Evolutionary conservation across 2,329 filamentous ascomycete species (phyloP), one percentile per base, ranked within the genome.

Genomic region (Aureobasidium pullulans): DNA sequence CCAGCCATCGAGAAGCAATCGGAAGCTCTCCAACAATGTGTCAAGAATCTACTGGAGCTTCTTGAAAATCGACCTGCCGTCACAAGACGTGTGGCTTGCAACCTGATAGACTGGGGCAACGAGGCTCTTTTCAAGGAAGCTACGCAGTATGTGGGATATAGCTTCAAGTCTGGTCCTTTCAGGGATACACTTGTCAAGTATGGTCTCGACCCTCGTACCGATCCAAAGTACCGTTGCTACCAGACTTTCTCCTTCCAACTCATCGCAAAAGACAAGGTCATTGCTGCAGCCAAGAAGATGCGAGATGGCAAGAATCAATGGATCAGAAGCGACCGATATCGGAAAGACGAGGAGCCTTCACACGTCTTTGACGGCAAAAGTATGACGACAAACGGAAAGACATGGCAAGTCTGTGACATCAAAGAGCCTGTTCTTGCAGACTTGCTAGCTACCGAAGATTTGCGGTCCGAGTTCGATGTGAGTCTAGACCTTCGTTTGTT

Each of bases 351-450:
- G 39, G 52, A 59, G 46, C 50, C 49, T 16, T 86, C 80, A 57
- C 92, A 97, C 71, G 77, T 93, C 1, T 97, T 96, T 72, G 90
- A 95, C 62, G 93, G 93, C 48, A 79, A 84, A 61, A 81, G 81
- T 2, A 84, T 93, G 58, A 84, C 84, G 15, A 82, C 83, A 1
- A 91, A 96, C 67, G 91, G 91, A 40, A 94, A 94, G 67, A 86
- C 94, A 52, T 99, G 91, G 88, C 94, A 97, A 77, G 82, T 95
- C 29, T 96, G 91, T 75, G 94, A 99, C 71, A 87, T 97, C 58
- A 87, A 84, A 0, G 93, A 97, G 67, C 89, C 90, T 0, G 69
- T 92, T 1, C 77, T 97, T 1, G 76, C 77, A 0, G 72, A 77
- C 10, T 75, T 96, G 3, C 79, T 96, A 40, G 80, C 85, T 19